Conservation (phyloP, 1,139 yeast genomes). For the Pichia sp. region DNA sequence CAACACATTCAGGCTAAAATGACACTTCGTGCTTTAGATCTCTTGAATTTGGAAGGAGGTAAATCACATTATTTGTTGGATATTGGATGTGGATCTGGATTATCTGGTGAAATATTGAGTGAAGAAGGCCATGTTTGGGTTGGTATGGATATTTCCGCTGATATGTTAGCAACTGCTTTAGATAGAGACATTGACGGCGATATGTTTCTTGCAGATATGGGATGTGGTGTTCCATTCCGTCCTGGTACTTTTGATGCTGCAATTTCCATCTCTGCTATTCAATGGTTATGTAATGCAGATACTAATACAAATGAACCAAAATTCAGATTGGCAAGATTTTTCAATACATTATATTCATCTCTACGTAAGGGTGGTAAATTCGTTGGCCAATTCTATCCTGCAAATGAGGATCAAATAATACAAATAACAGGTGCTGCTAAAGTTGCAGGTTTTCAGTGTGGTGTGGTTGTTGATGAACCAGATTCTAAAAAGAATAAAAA, state of each 20-base stretch:
- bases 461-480: slow-evolving; percentile 87
- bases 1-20: slow-evolving; percentile 97
- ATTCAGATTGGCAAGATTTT: slow-evolving; percentile 69
- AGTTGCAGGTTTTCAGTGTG: slow-evolving; percentile 95
- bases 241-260: slow-evolving; percentile 98
- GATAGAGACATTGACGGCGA: slow-evolving; percentile 94
- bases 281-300: slow-evolving; percentile 98
- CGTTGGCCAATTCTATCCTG: slow-evolving; percentile 95
- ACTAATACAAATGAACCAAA: slow-evolving; percentile 80
- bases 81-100: slow-evolving; percentile 96
- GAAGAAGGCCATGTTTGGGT: slow-evolving; percentile 95
- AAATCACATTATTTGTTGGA: slow-evolving; percentile 72
- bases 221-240: slow-evolving; percentile 88
- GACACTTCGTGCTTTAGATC: slow-evolving; percentile 89
- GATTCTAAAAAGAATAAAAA: slow-evolving; percentile 88
- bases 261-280: slow-evolving; percentile 89
- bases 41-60: slow-evolving; percentile 58
- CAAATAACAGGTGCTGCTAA: slow-evolving; percentile 79
- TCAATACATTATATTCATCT: slow-evolving; percentile 81
- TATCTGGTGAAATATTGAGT: slow-evolving; percentile 86
- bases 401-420: slow-evolving; percentile 77
- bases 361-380: slow-evolving; percentile 93
- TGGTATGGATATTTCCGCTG: slow-evolving; percentile 94
- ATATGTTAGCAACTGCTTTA: slow-evolving; percentile 91
- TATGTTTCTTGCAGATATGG: slow-evolving; percentile 84